Evolutionary conservation across 2,329 filamentous ascomycete genomes (phyloP).

Genomic region (Pseudocercospora crystallina): DNA sequence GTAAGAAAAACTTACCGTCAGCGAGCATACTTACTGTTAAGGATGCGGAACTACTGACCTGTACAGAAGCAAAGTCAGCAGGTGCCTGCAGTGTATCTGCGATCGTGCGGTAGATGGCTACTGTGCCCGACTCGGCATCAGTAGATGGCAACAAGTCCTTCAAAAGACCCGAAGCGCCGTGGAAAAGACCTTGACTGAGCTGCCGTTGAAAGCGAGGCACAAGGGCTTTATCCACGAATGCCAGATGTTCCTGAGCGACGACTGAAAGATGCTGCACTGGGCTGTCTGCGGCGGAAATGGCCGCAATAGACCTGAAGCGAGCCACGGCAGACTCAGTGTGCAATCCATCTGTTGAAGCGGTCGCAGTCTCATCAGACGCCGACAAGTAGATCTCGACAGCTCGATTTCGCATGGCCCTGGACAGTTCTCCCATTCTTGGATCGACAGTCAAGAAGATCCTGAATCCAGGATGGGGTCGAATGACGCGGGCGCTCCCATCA

Average conservation of each 20-base stretch:
- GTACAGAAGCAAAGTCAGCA: constrained; percentile 42
- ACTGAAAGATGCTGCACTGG: not conserved
- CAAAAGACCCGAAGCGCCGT: not conserved
- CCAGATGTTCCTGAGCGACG: constrained; percentile 25
- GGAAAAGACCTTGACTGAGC: constrained; percentile 20
- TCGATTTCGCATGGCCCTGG: constrained; percentile 93
- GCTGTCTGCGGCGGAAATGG: not conserved
- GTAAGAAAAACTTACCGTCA: constrained; percentile 37
- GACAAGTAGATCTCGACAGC: constrained; percentile 81
- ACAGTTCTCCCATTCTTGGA: constrained; percentile 86
- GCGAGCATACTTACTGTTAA: constrained; percentile 34
- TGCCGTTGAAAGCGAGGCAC: constrained; percentile 20
- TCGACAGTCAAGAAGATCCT: constrained; percentile 93
- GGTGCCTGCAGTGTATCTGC: constrained; percentile 33
- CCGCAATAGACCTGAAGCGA: constrained; percentile 24
- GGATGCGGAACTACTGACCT: constrained; percentile 34
- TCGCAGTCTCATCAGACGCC: not conserved
- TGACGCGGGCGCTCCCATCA: constrained; percentile 75
- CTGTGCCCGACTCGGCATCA: constrained; percentile 8
- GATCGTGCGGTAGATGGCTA: constrained; percentile 36
- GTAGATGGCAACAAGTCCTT: not conserved
- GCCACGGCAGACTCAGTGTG: constrained; percentile 31
- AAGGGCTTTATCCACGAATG: constrained; percentile 21
- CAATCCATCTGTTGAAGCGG: constrained; percentile 19
- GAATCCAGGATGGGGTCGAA: constrained; percentile 82